Conservation (phyloP, 306 rosid species). For the Begonia peltatifolia region DNA sequence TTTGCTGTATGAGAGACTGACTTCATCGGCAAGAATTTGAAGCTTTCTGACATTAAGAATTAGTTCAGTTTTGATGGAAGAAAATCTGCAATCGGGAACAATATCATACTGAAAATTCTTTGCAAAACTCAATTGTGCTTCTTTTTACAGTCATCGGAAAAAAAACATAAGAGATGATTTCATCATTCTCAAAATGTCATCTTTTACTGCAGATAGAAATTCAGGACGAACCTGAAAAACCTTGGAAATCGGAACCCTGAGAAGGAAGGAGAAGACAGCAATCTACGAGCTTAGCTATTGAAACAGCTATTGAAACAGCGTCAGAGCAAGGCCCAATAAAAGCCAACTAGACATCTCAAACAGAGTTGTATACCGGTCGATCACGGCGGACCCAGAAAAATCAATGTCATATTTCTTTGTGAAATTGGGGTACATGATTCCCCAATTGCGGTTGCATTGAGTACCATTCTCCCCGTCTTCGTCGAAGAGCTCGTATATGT, state of each 20-base stretch:
- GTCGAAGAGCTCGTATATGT: conserved; percentile 62
- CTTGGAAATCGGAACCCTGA: not conserved
- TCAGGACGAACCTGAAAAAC: too few relatives aligned
- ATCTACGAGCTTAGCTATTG: conserved; percentile 5
- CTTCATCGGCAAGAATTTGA: too few relatives aligned
- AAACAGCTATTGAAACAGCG: conserved; percentile 3
- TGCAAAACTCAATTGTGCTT: too few relatives aligned
- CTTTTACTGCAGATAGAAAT: too few relatives aligned
- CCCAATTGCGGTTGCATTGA: conserved; percentile 39
- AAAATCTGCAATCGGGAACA: too few relatives aligned
- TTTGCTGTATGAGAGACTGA: too few relatives aligned
- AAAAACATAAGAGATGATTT: too few relatives aligned
- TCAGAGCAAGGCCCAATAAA: conserved; percentile 8
- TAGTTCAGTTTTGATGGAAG: too few relatives aligned
- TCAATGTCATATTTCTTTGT: conserved; percentile 46
- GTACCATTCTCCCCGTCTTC: conserved; percentile 15
- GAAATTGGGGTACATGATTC: conserved; percentile 49
- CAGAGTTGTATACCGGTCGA: not conserved
- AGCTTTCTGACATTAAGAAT: too few relatives aligned
- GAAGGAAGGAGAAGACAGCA: not conserved
- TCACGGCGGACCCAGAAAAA: conserved; percentile 24
- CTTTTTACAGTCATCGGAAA: too few relatives aligned
- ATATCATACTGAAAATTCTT: too few relatives aligned
- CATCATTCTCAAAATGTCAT: too few relatives aligned
- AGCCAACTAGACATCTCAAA: conserved; percentile 5